These are phyloP conservation scores for Hymenoscyphus albidus DNA, from an alignment of 2,329 filamentous ascomycete species.

Conservation along the genomic window DNA sequence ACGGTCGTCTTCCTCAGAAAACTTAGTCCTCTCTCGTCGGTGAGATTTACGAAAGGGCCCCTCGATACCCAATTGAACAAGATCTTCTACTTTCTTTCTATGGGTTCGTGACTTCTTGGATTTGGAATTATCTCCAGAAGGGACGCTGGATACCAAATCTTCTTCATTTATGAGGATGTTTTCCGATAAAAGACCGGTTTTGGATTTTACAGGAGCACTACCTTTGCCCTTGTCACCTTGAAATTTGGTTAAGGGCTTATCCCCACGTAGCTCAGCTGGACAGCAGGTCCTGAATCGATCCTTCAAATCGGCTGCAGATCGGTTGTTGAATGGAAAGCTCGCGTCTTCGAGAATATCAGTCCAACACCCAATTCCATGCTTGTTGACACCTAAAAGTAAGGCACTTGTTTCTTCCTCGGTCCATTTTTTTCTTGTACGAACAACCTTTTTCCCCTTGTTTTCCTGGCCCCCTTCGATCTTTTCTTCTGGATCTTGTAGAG, in stretches of 20 bases:
- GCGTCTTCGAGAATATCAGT: constrained; percentile 60
- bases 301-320: constrained; percentile 60
- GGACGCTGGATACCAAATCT: constrained; percentile 16
- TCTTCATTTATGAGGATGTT: constrained; percentile 45
- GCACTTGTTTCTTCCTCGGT: constrained; percentile 62
- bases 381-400: constrained; percentile 56
- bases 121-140: constrained; percentile 35
- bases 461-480: constrained; percentile 7
- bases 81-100: constrained; percentile 53
- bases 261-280: constrained; percentile 54
- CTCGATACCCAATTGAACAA: constrained; percentile 55
- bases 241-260: constrained; percentile 24
- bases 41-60: constrained; percentile 60
- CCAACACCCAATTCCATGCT: constrained; percentile 63
- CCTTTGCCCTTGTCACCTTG: constrained; percentile 15
- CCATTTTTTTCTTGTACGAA: constrained; percentile 60
- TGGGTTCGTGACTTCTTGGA: constrained; percentile 51
- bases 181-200: constrained; percentile 50
- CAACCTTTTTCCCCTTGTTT: constrained; percentile 40
- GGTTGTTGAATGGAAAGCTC: constrained; percentile 56
- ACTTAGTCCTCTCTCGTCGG: constrained; percentile 56
- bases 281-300: constrained; percentile 65
- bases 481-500: constrained; percentile 7
- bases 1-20: constrained; percentile 59
- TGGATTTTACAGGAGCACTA: constrained; percentile 37